These are phyloP conservation scores for Apophysomyces variabilis DNA, from an alignment of 371 early-diverging fungal genomes.

Conservation along the genomic window DNA sequence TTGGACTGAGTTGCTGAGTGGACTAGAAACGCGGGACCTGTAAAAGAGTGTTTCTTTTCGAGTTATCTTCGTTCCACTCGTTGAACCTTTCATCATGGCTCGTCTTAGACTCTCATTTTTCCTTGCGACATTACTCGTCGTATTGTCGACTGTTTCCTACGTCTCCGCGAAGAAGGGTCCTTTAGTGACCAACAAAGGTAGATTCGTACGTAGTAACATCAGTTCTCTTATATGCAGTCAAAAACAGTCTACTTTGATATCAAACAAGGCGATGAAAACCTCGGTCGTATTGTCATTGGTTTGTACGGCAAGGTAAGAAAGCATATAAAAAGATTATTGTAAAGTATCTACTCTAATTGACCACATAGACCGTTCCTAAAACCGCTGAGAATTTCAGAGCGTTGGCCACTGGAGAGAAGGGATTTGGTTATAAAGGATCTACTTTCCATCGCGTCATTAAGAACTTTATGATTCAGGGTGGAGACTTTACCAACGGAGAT, in stretches of 20 bases:
- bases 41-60: background rate
- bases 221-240: constrained; percentile 25
- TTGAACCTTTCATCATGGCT: constrained; percentile 34
- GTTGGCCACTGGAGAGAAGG: constrained; percentile 83
- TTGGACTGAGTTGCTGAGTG: constrained; percentile 5
- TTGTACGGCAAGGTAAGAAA: constrained; percentile 69
- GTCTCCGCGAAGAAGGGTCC: constrained; percentile 55
- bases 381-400: constrained; percentile 92
- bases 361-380: constrained; percentile 73
- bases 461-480: constrained; percentile 88
- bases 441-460: constrained; percentile 92
- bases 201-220: background rate
- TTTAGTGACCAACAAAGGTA: constrained; percentile 53
- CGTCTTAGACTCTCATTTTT: constrained; percentile 40
- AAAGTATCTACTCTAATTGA: constrained; percentile 14
- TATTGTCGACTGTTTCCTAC: constrained; percentile 38
- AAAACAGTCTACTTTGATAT: constrained; percentile 88
- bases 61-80: constrained; percentile 12
- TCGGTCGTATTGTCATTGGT: constrained; percentile 89
- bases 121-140: constrained; percentile 38
- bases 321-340: background rate
- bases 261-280: constrained; percentile 75
- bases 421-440: constrained; percentile 83
- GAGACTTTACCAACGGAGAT: constrained; percentile 81
- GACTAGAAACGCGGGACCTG: background rate